Conservation (phyloP, 2,329 filamentous ascomycete genomes). For the Rhynchosporium agropyri region DNA sequence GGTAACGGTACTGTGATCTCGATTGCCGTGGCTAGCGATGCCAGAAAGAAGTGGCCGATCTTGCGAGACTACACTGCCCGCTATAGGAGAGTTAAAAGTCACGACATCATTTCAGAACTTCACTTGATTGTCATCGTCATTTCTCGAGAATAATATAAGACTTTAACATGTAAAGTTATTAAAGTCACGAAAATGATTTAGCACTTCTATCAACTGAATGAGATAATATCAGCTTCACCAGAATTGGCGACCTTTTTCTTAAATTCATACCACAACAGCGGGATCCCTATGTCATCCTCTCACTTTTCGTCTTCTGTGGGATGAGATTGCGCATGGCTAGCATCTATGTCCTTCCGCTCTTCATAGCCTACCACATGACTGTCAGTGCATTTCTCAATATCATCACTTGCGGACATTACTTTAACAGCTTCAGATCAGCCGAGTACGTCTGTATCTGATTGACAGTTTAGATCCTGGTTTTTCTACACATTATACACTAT, state of each 20-base stretch:
- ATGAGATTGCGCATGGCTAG: neutral
- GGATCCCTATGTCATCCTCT: neutral
- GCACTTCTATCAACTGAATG: too few relatives aligned
- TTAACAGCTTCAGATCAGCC: neutral
- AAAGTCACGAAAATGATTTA: too few relatives aligned
- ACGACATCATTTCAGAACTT: too few relatives aligned
- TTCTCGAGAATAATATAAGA: too few relatives aligned
- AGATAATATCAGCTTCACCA: too few relatives aligned
- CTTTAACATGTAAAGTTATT: too few relatives aligned
- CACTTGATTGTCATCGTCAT: too few relatives aligned
- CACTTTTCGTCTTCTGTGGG: neutral
- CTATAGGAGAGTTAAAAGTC: too few relatives aligned
- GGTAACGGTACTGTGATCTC: neutral
- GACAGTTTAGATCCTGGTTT: neutral
- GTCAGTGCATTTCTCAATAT: neutral
- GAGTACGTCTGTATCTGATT: neutral
- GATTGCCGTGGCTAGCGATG: neutral
- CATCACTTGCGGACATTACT: neutral
- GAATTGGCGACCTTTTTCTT: too few relatives aligned
- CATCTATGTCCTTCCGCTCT: neutral
- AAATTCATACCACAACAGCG: too few relatives aligned
- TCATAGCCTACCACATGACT: neutral
- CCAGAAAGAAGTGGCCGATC: too few relatives aligned
- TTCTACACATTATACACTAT: neutral
- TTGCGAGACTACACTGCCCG: too few relatives aligned